A percentile compares a stretch with the other conserved stretches of the same genome.
Evolutionary conservation across 768 basidiomycete species (phyloP).

Genomic region (Lactarius akahatsu): DNA sequence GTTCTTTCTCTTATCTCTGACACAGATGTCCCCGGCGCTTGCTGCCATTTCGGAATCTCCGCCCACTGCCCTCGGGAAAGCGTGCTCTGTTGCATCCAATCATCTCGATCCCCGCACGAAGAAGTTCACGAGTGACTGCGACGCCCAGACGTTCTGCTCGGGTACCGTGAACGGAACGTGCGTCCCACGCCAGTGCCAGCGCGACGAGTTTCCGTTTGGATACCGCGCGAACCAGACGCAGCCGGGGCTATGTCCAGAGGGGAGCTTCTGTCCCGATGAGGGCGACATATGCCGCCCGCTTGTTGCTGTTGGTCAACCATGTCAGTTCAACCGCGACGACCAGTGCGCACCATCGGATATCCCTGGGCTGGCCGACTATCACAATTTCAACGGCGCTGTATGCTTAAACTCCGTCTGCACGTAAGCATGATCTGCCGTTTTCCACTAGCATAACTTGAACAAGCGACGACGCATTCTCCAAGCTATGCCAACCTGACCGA

Average conservation of each 20-base stretch:
- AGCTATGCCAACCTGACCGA: conserved; percentile 44
- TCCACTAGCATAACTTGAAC: conserved; percentile 6
- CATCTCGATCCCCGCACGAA: conserved; percentile 27
- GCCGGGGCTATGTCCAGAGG: conserved; percentile 21
- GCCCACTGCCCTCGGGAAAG: conserved; percentile 14
- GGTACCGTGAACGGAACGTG: conserved; percentile 24
- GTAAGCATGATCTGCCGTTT: conserved; percentile 12
- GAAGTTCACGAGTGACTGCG: conserved; percentile 26
- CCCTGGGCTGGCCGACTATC: conserved; percentile 15
- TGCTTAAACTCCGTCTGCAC: conserved; percentile 28
- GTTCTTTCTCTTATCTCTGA: conserved; percentile 1
- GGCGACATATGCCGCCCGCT: conserved; percentile 25
- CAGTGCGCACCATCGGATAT: conserved; percentile 22
- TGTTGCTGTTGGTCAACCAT: conserved; percentile 21
- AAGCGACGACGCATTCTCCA: neutral
- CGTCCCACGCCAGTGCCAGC: conserved; percentile 25
- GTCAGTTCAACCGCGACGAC: conserved; percentile 30
- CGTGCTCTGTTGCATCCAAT: conserved; percentile 23
- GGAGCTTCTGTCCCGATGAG: conserved; percentile 29
- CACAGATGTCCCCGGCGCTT: neutral
- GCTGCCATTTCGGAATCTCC: neutral
- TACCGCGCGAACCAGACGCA: conserved; percentile 14
- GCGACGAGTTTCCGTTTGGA: conserved; percentile 26
- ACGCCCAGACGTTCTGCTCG: conserved; percentile 27
- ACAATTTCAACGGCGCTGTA: conserved; percentile 21